Conservation (phyloP, 495 filamentous ascomycete genomes). For the Xylaria acuta region DNA sequence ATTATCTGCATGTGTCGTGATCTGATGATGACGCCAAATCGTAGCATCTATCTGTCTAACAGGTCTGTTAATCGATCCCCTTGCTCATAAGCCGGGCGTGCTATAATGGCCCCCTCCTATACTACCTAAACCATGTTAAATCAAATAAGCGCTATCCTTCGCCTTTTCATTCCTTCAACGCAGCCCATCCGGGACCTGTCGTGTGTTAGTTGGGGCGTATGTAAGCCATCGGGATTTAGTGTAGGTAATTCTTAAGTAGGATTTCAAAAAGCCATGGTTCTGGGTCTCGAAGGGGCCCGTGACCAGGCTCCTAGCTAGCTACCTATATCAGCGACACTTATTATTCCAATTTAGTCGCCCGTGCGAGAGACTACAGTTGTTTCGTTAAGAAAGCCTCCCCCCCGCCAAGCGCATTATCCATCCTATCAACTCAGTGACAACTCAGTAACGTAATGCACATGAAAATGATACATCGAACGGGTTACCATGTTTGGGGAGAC, state of each 20-base stretch:
- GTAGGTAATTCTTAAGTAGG: not conserved
- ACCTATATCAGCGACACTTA: slow-evolving; percentile 3
- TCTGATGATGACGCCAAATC: slow-evolving; percentile 16
- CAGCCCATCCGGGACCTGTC: slow-evolving; percentile 2
- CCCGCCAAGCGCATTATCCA: not conserved
- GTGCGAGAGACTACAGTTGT: not conserved
- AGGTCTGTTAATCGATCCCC: not conserved
- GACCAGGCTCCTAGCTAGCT: not conserved
- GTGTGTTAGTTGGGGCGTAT: not conserved
- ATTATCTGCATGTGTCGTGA: not conserved
- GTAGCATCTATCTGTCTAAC: slow-evolving; percentile 4
- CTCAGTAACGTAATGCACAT: not conserved
- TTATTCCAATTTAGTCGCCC: not conserved
- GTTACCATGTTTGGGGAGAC: not conserved
- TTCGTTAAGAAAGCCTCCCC: not conserved
- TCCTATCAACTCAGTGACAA: not conserved
- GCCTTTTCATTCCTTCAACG: slow-evolving; percentile 7
- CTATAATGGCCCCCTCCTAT: not conserved
- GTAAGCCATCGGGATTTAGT: not conserved
- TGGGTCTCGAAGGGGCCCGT: not conserved
- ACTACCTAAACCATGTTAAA: slow-evolving; percentile 10
- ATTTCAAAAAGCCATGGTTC: slow-evolving; percentile 11
- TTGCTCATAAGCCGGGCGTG: not conserved
- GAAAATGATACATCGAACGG: slow-evolving; percentile 13
- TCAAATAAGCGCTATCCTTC: not conserved